Evolutionary conservation across 2,329 filamentous ascomycete genomes (phyloP).

Genomic region (Colletotrichum paranaense): DNA sequence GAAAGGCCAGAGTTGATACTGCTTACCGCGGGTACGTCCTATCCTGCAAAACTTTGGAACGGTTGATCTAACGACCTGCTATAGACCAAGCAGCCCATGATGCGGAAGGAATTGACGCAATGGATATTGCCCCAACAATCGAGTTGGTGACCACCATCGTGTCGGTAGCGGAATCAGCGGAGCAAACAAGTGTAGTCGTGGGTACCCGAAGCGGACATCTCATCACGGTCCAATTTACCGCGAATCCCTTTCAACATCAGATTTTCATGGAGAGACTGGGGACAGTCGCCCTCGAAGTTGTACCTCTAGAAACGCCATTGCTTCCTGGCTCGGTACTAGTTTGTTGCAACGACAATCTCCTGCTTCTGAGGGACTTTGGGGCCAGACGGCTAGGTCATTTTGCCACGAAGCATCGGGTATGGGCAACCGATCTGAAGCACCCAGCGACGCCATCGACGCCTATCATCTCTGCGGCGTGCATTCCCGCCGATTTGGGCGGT

Average conservation of each 20-base stretch:
- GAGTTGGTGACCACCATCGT: constrained; percentile 57
- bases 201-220: constrained; percentile 66
- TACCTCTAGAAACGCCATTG: constrained; percentile 35
- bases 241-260: constrained; percentile 38
- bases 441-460: constrained; percentile 56
- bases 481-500: constrained; percentile 52
- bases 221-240: constrained; percentile 49
- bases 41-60: background rate
- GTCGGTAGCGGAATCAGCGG: constrained; percentile 41
- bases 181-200: constrained; percentile 49
- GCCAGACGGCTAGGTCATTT: constrained; percentile 44
- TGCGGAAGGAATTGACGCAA: constrained; percentile 9
- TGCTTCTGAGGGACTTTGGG: constrained; percentile 54
- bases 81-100: background rate
- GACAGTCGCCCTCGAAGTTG: constrained; percentile 49
- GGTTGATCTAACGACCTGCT: background rate
- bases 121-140: constrained; percentile 23
- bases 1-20: constrained; percentile 33
- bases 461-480: constrained; percentile 59
- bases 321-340: constrained; percentile 49
- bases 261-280: constrained; percentile 49
- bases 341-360: constrained; percentile 60
- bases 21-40: constrained; percentile 39
- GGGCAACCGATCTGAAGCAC: constrained; percentile 62
- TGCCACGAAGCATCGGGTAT: constrained; percentile 57